These are phyloP conservation scores for Mycosarcoma maydis DNA, from an alignment of 1,284 basidiomycete genomes.

Conservation along the genomic window DNA sequence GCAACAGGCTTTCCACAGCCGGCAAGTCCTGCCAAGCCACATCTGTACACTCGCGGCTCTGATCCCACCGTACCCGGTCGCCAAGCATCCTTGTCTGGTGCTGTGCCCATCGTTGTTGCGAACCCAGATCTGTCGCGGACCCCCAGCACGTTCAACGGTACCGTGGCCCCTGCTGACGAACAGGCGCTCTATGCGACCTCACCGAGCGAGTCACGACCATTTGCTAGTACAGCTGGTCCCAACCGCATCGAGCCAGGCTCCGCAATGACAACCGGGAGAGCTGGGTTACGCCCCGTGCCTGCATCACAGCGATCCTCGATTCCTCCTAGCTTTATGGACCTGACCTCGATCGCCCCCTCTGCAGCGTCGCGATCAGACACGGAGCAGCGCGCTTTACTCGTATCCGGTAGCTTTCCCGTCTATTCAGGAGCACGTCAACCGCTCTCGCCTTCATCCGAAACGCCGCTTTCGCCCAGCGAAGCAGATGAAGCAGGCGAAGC, in stretches of 20 bases:
- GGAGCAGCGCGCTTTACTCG: conserved; percentile 22
- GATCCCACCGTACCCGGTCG: conserved; percentile 17
- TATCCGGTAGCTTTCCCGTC: conserved; percentile 9
- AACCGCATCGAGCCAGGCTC: conserved; percentile 11
- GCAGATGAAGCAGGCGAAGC: conserved; percentile 43
- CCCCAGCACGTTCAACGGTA: neutral
- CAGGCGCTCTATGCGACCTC: conserved; percentile 7
- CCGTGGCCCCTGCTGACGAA: neutral
- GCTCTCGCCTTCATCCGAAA: conserved; percentile 30
- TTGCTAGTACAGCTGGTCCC: neutral
- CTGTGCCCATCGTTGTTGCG: neutral
- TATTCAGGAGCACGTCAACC: conserved; percentile 7
- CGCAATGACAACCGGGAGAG: conserved; percentile 21
- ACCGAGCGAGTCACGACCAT: conserved; percentile 5
- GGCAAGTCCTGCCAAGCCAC: conserved; percentile 16
- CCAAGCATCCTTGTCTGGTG: conserved; percentile 10
- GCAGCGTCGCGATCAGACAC: conserved; percentile 1
- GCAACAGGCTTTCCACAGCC: neutral
- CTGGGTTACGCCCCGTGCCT: conserved; percentile 9
- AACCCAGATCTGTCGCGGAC: neutral
- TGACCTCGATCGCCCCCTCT: conserved; percentile 1
- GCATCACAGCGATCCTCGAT: conserved; percentile 14
- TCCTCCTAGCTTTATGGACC: conserved; percentile 17
- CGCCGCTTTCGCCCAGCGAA: conserved; percentile 29
- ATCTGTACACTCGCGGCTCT: neutral